These are phyloP conservation scores for Diaporthe humulicola DNA, from an alignment of 2,329 filamentous ascomycete species.

Conservation along the genomic window DNA sequence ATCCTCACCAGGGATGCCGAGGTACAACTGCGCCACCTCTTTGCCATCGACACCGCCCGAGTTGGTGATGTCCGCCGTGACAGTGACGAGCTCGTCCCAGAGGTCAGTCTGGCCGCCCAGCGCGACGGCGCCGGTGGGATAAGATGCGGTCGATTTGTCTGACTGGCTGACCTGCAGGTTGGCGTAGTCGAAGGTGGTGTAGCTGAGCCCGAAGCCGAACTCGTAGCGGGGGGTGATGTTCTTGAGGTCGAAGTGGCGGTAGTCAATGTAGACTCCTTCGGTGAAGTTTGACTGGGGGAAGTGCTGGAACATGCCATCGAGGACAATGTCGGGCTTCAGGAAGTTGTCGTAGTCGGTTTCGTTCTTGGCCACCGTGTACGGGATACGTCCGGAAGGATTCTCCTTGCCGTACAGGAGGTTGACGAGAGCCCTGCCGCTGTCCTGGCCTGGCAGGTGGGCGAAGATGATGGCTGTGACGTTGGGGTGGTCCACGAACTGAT, in stretches of 20 bases:
- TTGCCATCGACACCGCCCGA: constrained; percentile 56
- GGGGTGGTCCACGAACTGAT: constrained; percentile 71
- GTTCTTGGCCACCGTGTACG: constrained; percentile 72
- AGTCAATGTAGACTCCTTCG: constrained; percentile 67
- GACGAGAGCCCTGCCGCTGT: constrained; percentile 68
- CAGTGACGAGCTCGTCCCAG: constrained; percentile 59
- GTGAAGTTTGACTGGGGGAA: constrained; percentile 66
- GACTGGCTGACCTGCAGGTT: constrained; percentile 54
- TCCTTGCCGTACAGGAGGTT: constrained; percentile 69
- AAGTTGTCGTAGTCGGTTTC: constrained; percentile 67
- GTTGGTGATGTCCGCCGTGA: constrained; percentile 57
- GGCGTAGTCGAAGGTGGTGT: constrained; percentile 66
- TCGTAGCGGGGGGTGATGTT: constrained; percentile 65
- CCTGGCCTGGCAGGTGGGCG: constrained; percentile 75
- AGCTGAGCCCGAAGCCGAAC: constrained; percentile 70
- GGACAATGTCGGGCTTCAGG: constrained; percentile 57
- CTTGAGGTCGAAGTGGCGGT: constrained; percentile 66
- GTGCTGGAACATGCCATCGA: constrained; percentile 66
- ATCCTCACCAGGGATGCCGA: constrained; percentile 56
- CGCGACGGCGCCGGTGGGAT: constrained; percentile 54
- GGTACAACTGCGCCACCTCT: constrained; percentile 64
- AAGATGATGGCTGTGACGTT: constrained; percentile 76
- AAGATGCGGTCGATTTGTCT: constrained; percentile 47
- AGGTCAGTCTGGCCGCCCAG: constrained; percentile 61
- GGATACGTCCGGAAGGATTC: constrained; percentile 70